Evolutionary conservation across 2,329 filamentous ascomycete species (phyloP), one percentile per base, ranked within the genome.

Genomic region (Stagonosporopsis cucurbitacearum): DNA sequence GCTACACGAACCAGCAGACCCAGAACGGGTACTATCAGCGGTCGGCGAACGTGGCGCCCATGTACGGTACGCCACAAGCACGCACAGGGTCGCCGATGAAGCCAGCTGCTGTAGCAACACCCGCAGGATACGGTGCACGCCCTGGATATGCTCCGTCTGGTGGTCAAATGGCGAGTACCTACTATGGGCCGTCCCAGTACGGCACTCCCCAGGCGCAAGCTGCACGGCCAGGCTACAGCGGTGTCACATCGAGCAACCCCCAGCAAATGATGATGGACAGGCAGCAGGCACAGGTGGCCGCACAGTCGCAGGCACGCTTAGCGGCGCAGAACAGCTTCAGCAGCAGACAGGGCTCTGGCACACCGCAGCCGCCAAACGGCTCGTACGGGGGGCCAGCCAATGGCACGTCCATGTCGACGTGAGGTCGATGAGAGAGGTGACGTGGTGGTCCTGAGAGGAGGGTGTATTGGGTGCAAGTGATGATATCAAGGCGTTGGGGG

Each of bases 61-160:
- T 73, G 63, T 75, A 75, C 49, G 66, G 59, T 19, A 70, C 67
- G 44, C 65, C 68, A 8, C 72, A 72, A 44, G 60, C 65, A 45
- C 73, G 70, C 35, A 75, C 67, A 26, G 69, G 50, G 1, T 75
- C 73, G n/a, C 74, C 74, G 4, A 63, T 77, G n/a, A 77, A 77
- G 50, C 59, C 61, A 12, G 65, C 55, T n/a, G 63, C 65, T 15
- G 47, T 53, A 22, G 57, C 64, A 23, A 53, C 63, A 20, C 67
- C 67, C n/a, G 52, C 68, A n/a, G 61, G 44, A 20, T 73, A 70
- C 41, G 64, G 62, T 7, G 53, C 71, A 30, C 68, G 71, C 11
- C 62, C 70, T 33, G 52, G 64, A 1, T 76, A 70, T 44, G 64
- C 64, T 9, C 66, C 72, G 2, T 62, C 72, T 9, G 63, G 63